Evolutionary conservation across 2,329 filamentous ascomycete species (phyloP), one percentile per base, ranked within the genome.

Genomic region (Epichloe festucae): DNA sequence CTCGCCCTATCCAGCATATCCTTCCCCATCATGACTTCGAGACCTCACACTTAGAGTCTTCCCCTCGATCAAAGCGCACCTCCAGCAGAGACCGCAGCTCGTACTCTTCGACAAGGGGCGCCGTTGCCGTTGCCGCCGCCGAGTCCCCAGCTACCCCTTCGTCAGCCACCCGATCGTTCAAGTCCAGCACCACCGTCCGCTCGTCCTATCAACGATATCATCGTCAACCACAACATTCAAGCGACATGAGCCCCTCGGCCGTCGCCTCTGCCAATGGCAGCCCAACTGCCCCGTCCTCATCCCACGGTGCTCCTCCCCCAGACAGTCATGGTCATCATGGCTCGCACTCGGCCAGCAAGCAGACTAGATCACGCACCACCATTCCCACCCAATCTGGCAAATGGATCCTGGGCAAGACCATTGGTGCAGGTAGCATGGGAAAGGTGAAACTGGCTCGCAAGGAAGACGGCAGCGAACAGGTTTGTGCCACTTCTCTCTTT

Each of bases 401-500:
- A 73, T 98, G 91, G 89, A 82, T 89, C 52, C 75, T 98, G 49
- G 91, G 91, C 54, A 97, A 97, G 75, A 97, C 93, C 3, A 93
- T 98, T 62, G 93, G 93, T 54, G 89, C 90, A 50, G 93, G 93
- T 48, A 97, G 91, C 68, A 98, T 98, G 93, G 93, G 93, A 57
- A 97, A 97, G 69, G 93, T 98, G 56, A 97, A 97, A 72, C 75
- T 98, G 58, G 93, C 93, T 23, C 87, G 87, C 61, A 94, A 94
- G 68, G 78, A 85, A 59, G 90, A 95, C 62, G 87, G 87, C 19
- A 87, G 85, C 60, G 93, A 97, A 73, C 87, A 96, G 81, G 89
- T 90, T 71, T 61, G 76, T 70, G 7, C 15, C 35, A 23, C 6
- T 19, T 31, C 15, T 40, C 11, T 49, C 23, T 36, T 17, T 35